phyloP scores from a whole-genome alignment of 2,329 filamentous ascomycete species.

The Exserohilum turcica region DNA sequence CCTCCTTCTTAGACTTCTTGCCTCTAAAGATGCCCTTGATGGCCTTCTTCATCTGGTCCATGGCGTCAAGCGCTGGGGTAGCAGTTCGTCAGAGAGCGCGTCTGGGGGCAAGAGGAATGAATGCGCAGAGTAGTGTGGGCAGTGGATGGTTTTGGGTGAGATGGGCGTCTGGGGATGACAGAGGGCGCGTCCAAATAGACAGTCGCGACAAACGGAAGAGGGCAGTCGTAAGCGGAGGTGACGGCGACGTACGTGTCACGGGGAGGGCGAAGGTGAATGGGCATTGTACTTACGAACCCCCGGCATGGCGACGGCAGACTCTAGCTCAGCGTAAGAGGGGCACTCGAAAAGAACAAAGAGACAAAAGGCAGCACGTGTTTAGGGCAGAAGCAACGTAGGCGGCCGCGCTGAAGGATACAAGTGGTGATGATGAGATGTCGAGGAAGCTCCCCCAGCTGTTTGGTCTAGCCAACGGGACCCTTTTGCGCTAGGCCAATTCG shows the following conservation, averaged over 20 bases:
- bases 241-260: not conserved
- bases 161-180: not conserved
- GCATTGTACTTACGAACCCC: slow-evolving; percentile 47
- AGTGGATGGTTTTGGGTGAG: not conserved
- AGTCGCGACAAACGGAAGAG: not conserved
- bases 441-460: slow-evolving; percentile 21
- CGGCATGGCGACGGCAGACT: slow-evolving; percentile 38
- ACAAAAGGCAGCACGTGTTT: not conserved
- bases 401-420: slow-evolving; percentile 11
- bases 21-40: slow-evolving; percentile 46
- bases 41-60: slow-evolving; percentile 46
- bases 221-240: not conserved
- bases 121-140: not conserved
- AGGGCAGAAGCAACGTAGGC: slow-evolving; percentile 6
- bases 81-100: slow-evolving; percentile 16
- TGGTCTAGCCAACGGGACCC: slow-evolving; percentile 10
- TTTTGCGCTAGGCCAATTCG: slow-evolving; percentile 18
- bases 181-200: not conserved
- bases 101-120: not conserved
- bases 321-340: not conserved
- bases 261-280: slow-evolving; percentile 9
- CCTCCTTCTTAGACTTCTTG: slow-evolving; percentile 41
- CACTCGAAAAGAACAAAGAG: not conserved
- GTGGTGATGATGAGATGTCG: slow-evolving; percentile 9
- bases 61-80: slow-evolving; percentile 42